phyloP scores from a whole-genome alignment of 2,329 filamentous ascomycete species.

The Teratosphaeria nubilosa region DNA sequence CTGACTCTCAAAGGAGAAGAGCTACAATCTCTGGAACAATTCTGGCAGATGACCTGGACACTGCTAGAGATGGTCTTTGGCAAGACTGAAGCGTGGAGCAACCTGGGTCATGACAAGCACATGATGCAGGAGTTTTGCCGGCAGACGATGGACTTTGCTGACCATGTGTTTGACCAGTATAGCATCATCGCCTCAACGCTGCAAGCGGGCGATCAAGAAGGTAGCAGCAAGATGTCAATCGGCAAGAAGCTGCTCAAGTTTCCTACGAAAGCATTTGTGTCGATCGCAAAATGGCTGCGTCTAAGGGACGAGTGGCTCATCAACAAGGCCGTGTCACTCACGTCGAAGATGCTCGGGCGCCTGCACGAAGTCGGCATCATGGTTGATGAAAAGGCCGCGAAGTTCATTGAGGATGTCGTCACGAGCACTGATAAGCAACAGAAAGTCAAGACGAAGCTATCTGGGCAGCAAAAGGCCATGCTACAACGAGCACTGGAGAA shows the following conservation, averaged over 20 bases:
- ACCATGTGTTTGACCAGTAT: constrained; percentile 75
- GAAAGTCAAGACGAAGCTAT: constrained; percentile 66
- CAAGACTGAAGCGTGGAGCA: constrained; percentile 75
- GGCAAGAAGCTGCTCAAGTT: constrained; percentile 51
- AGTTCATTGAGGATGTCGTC: constrained; percentile 57
- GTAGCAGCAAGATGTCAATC: constrained; percentile 25
- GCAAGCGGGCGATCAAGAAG: constrained; percentile 31
- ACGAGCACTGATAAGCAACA: constrained; percentile 32
- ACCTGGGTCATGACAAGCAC: constrained; percentile 57
- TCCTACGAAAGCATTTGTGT: constrained; percentile 54
- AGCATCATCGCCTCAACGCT: constrained; percentile 69
- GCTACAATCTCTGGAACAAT: constrained; percentile 55
- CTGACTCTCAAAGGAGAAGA: constrained; percentile 47
- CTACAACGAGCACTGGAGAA: constrained; percentile 53
- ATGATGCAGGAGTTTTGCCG: constrained; percentile 88
- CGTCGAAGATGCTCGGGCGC: constrained; percentile 73
- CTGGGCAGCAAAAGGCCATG: constrained; percentile 73
- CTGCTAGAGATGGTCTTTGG: constrained; percentile 71
- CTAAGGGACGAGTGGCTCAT: constrained; percentile 81
- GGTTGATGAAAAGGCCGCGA: constrained; percentile 50
- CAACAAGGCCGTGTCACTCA: constrained; percentile 67
- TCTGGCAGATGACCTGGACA: constrained; percentile 81
- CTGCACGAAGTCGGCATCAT: constrained; percentile 69
- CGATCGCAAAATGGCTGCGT: constrained; percentile 77
- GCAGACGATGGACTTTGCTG: constrained; percentile 88